These are phyloP conservation scores for Hypoxylon fuscum DNA, from an alignment of 495 filamentous ascomycete genomes.

Conservation along the genomic window DNA sequence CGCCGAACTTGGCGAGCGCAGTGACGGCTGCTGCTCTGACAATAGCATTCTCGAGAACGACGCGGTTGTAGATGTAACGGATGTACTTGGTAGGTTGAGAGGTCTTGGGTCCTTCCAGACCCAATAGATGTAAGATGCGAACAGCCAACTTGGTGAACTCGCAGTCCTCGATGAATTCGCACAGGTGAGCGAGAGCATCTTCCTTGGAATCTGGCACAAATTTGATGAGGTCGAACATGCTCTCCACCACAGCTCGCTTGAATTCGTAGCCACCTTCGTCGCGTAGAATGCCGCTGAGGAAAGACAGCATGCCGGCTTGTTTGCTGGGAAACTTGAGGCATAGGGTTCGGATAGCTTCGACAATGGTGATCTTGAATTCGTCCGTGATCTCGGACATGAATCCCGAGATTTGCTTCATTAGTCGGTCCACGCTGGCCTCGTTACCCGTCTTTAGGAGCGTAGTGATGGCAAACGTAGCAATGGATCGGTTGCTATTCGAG, in stretches of 20 bases:
- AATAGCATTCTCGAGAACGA: constrained; percentile 96
- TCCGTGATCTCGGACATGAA: constrained; percentile 99
- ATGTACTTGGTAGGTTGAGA: constrained; percentile 98
- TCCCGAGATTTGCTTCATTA: constrained; percentile 98
- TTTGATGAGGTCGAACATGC: constrained; percentile 99
- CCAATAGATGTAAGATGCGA: constrained; percentile 90
- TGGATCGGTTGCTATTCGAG: constrained; percentile 94
- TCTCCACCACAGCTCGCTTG: constrained; percentile 96
- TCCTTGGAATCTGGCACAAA: constrained; percentile 98
- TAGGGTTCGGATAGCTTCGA: constrained; percentile 94
- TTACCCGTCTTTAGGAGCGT: constrained; percentile 98
- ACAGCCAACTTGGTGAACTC: constrained; percentile 99
- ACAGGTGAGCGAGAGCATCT: constrained; percentile 94
- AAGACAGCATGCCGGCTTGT: constrained; percentile 96
- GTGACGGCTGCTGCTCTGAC: constrained; percentile 96
- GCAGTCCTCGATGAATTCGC: constrained; percentile 99
- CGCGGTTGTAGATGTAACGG: constrained; percentile 98
- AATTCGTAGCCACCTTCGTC: constrained; percentile 99
- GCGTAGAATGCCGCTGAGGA: constrained; percentile 91
- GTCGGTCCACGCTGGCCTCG: constrained; percentile 92
- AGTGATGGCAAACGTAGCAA: constrained; percentile 97
- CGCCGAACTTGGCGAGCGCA: constrained; percentile 94
- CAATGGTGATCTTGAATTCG: constrained; percentile 99
- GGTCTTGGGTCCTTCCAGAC: constrained; percentile 94
- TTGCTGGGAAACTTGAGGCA: constrained; percentile 98